Base-by-base conservation (phyloP, 768 basidiomycete species). In the Austroboletus eburneus region DNA sequence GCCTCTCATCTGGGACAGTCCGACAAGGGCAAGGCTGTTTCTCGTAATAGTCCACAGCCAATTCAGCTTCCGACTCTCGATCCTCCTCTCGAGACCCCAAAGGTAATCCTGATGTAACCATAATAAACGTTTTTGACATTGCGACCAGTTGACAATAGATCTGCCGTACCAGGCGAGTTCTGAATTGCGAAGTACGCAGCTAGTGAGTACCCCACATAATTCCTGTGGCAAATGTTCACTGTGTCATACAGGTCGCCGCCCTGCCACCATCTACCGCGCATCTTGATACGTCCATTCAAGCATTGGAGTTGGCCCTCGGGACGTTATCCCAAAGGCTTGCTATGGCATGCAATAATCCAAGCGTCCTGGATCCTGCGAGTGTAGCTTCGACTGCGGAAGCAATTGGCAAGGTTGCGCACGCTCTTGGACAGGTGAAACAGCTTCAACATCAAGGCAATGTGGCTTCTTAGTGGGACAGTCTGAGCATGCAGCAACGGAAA, bases 361-460 rank as follows among this genome's bases (percentile, higher is more conserved):
- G 52, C 32, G 45, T 70, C 17, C 35, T 71, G 43, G 83, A 87
- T 57, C 69, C 73, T 25, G 42, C 57, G 20, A 68, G 74, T 5
- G 76, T 90, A 40, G 76, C 73, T 33, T 64, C 68, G 38, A 78
- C 77, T 14, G 84, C 86, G n/a, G 85, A 87, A 51, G 77, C 83
- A 2, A 83, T 90, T 24, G 63, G 68, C 35, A 86, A 85, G 59
- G 78, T 85, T 8, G 72, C 78, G 1, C 73, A 77, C 48, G 85
- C 86, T 6, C 66, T 88, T 50, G 65, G 68, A 9, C 75, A 83
- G 47, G 75, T 87, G 43, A 78, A 74, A 48, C 72, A 79, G 45
- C 65, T 87, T 43, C 78, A 79, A 49, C 68, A 70, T 69, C 73
- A 67, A 36, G 45, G 44, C 18, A 20, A 56, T 21, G 35, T 56